Percentiles rank a stretch among this genome's conserved stretches.
These are phyloP conservation scores for Quercus robur DNA, from an alignment of 306 rosid genomes.

Conservation along the genomic window DNA sequence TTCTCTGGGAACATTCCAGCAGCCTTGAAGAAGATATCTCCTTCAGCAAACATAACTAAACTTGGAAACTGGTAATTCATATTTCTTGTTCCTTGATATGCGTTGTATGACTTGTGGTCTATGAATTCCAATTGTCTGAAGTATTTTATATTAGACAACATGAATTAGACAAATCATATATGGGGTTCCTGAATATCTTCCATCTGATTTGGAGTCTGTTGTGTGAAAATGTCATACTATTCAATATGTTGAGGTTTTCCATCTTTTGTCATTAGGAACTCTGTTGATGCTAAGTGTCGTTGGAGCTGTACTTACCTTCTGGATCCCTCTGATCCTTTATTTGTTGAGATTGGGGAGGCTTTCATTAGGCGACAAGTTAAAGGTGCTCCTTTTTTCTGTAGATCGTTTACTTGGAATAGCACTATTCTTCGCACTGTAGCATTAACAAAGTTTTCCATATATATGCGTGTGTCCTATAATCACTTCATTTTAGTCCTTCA, in stretches of 20 bases:
- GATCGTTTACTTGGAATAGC: neutral
- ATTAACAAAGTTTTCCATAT: neutral
- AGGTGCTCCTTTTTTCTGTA: constrained; percentile 43
- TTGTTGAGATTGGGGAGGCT: constrained; percentile 84
- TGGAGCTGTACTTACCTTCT: constrained; percentile 98
- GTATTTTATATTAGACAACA: neutral
- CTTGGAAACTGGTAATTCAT: constrained; percentile 81
- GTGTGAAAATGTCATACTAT: constrained; percentile 11
- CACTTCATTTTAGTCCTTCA: neutral
- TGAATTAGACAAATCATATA: neutral
- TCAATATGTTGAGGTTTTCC: constrained; percentile 26
- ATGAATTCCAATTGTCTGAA: constrained; percentile 1
- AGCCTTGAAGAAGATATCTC: constrained; percentile 60
- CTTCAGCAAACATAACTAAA: constrained; percentile 86
- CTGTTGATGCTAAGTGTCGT: constrained; percentile 67
- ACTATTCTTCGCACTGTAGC: neutral
- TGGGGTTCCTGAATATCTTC: constrained; percentile 4
- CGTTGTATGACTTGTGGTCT: neutral
- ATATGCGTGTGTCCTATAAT: neutral
- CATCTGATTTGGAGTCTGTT: neutral
- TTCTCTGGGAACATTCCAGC: constrained; percentile 96
- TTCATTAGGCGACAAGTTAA: constrained; percentile 69
- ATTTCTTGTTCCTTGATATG: constrained; percentile 10
- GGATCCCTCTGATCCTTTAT: constrained; percentile 89
- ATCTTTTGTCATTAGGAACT: constrained; percentile 51